Evolutionary conservation across 2,329 filamentous ascomycete species (phyloP).

Genomic region (Domatiomyces catenatus): DNA sequence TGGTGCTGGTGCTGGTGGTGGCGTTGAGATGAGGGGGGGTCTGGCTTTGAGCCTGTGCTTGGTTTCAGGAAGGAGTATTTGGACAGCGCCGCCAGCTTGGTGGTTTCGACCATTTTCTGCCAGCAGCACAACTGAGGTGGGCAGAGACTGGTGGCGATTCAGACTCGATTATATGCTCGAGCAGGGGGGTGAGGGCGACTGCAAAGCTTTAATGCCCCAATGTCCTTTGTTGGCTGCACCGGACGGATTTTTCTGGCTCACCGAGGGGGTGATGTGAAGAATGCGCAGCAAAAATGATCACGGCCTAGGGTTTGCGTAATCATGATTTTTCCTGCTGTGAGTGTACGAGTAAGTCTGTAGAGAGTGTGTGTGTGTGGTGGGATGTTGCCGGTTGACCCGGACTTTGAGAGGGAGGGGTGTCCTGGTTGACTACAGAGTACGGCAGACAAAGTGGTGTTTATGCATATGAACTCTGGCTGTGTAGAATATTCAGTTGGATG

Average conservation of each 20-base stretch:
- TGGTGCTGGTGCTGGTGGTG: neutral
- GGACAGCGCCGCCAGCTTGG: neutral
- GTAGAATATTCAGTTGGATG: neutral
- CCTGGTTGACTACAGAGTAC: no score
- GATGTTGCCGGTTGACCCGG: neutral
- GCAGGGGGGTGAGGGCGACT: no score
- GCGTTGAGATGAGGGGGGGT: neutral
- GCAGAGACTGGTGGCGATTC: no score
- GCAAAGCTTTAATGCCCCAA: neutral
- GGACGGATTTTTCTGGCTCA: neutral
- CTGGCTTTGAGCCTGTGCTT: neutral
- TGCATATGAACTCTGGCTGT: no score
- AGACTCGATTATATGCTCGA: no score
- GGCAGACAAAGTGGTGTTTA: no score
- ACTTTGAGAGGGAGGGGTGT: no score
- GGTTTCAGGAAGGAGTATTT: neutral
- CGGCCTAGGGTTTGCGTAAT: neutral
- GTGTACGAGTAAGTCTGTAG: neutral
- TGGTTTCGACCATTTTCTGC: neutral
- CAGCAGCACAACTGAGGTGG: no score
- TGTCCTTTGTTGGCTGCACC: no score
- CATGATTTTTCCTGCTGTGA: neutral
- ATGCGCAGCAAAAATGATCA: neutral
- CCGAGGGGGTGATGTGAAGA: neutral
- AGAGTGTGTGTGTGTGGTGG: neutral